Percentiles rank a stretch among this genome's conserved stretches.
Evolutionary conservation across 164 flowering plant genomes (phyloP).

Genomic region (Chloranthus sessilifolius): DNA sequence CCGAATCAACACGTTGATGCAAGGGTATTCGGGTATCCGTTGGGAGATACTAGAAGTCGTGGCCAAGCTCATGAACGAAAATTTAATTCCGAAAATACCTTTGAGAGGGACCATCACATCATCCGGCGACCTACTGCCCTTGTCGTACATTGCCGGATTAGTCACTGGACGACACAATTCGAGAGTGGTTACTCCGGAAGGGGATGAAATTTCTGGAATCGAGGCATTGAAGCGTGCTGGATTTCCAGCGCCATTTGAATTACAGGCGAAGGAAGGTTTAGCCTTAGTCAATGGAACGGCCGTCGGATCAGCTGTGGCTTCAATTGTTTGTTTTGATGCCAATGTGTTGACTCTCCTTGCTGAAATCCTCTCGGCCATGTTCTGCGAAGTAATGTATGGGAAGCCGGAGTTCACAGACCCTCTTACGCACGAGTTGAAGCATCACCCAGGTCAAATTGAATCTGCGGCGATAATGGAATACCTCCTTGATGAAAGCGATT

Average conservation of each 20-base stretch:
- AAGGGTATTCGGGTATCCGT: slow-evolving; percentile 42
- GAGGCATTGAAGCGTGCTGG: slow-evolving; percentile 33
- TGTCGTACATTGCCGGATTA: slow-evolving; percentile 37
- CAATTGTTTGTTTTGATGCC: slow-evolving; percentile 26
- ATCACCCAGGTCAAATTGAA: slow-evolving; percentile 29
- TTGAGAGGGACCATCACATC: slow-evolving; percentile 30
- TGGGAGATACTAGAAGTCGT: slow-evolving; percentile 37
- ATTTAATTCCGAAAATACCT: slow-evolving; percentile 26
- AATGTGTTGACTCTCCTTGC: slow-evolving; percentile 21
- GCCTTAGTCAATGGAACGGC: slow-evolving; percentile 27
- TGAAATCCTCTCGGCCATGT: slow-evolving; percentile 23
- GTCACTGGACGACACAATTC: slow-evolving; percentile 27
- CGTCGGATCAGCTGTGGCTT: slow-evolving; percentile 26
- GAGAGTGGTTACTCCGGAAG: slow-evolving; percentile 19
- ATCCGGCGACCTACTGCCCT: slow-evolving; percentile 20
- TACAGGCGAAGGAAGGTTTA: slow-evolving; percentile 28
- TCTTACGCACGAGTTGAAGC: slow-evolving; percentile 24
- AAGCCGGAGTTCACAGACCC: slow-evolving; percentile 22
- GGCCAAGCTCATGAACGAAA: slow-evolving; percentile 27
- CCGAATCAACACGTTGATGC: slow-evolving; percentile 35
- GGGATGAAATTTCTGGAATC: slow-evolving; percentile 19
- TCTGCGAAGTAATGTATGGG: slow-evolving; percentile 21
- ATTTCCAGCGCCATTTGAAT: slow-evolving; percentile 23
- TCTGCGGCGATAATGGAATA: slow-evolving; percentile 29
- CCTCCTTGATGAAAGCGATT: slow-evolving; percentile 24